phyloP scores from a whole-genome alignment of 2,329 filamentous ascomycete genomes.

The Hypoxylon sp. region DNA sequence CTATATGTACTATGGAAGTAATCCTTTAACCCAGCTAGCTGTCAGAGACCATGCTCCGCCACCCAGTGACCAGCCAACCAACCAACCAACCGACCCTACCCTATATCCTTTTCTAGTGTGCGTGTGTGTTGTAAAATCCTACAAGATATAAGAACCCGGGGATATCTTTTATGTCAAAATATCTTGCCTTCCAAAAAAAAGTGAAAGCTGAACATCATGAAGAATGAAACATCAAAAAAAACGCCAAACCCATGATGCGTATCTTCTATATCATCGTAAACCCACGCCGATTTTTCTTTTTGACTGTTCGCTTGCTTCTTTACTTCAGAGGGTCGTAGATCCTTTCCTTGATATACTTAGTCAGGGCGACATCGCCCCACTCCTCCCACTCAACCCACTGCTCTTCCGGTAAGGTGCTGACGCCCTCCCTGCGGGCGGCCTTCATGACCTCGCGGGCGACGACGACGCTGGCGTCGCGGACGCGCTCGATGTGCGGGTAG shows the following conservation, averaged over 20 bases:
- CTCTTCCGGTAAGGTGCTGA: constrained; percentile 75
- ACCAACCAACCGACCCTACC: constrained; percentile 3
- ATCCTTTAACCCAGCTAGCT: constrained; percentile 10
- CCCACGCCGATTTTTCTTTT: constrained; percentile 22
- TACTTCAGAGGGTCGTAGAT: constrained; percentile 68
- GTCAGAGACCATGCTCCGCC: constrained; percentile 22
- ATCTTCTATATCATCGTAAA: constrained; percentile 24
- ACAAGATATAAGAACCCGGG: constrained; percentile 25
- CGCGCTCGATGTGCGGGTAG: constrained; percentile 91
- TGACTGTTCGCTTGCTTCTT: too few species aligned
- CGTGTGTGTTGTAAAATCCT: constrained; percentile 9
- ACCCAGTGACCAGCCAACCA: too few species aligned
- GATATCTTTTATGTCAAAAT: constrained; percentile 37
- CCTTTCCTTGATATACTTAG: constrained; percentile 68
- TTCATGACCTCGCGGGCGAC: constrained; percentile 95
- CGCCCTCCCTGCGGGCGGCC: constrained; percentile 83
- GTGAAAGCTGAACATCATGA: constrained; percentile 40
- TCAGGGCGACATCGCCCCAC: constrained; percentile 73
- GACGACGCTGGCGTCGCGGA: constrained; percentile 86
- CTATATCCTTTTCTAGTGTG: constrained; percentile 12
- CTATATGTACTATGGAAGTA: too few species aligned
- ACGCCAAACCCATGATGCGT: constrained; percentile 44
- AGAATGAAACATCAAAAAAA: constrained; percentile 33
- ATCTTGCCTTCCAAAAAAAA: constrained; percentile 38
- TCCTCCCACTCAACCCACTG: constrained; percentile 80